Evolutionary conservation across 192 early-diverging fungal species (phyloP), one percentile per base, ranked within the genome.

Genomic region (Podila epigama): DNA sequence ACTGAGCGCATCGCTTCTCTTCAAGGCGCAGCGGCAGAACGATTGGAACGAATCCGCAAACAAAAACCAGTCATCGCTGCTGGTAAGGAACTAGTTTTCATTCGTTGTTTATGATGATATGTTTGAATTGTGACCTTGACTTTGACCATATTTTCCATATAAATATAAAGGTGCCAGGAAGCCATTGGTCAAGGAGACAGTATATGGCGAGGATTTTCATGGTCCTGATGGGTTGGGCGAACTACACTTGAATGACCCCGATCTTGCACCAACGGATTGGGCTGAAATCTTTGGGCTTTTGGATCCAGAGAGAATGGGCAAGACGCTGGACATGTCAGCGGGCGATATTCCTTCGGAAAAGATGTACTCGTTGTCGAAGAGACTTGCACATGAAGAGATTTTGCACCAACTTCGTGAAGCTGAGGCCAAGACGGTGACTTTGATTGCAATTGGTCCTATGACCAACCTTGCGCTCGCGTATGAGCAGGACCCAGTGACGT

Each of bases 371-470:
- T 57, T 78, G 2, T 79, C 85, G 13, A 69, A 64, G 29, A 75
- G 64, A 40, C 36, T 64, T 39, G 81, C 81, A 2, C 67, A 78
- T 3, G 75, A 80, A 39, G 85, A 86, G 50, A 86, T 86, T 20
- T 33, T 86, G 9, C 41, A 60, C 34, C 85, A 86, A 59, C 56
- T 86, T 11, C 36, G 55, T n/a, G 35, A 81, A 18, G 68, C 81
- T 10, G 66, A 70, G 34, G 79, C 83, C 27, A 58, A 82, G 13
- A 82, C 85, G 0, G 35, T 86, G 8, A 82, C 81, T 5, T 66
- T 86, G 25, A 64, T 80, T 53, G 85, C 82, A 6, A 31, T 86
- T 37, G 85, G 85, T 2, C 85, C 85, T 7, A 63, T 86, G 60
- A 84, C 82, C 12, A 86, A 86, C 37, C 18, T 86, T 22, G 82